A percentile compares a stretch with the other conserved stretches of the same genome.
These are phyloP conservation scores for Magnusiomyces fungicola DNA, from an alignment of 1,139 yeast species.

Conservation along the genomic window DNA sequence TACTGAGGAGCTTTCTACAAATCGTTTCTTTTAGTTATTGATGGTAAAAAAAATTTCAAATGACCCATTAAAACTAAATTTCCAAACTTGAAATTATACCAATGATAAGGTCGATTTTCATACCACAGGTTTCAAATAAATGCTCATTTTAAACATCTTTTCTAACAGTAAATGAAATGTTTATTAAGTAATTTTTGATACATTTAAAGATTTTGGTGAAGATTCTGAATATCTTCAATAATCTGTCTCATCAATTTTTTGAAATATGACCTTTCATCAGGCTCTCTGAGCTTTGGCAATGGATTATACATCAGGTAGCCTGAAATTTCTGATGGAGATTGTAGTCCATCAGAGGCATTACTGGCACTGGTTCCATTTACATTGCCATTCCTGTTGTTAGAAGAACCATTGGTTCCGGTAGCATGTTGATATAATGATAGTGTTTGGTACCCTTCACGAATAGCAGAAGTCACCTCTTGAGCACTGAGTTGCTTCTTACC, in stretches of 20 bases:
- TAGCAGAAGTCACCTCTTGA: conserved; percentile 23
- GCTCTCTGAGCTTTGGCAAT: conserved; percentile 24
- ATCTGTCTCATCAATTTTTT: conserved; percentile 24
- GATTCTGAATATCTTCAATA: conserved; percentile 21
- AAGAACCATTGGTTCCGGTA: too few relatives aligned
- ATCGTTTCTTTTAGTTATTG: too few relatives aligned
- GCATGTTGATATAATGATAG: conserved; percentile 23
- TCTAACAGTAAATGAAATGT: too few relatives aligned
- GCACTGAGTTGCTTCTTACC: conserved; percentile 17
- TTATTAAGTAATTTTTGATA: too few relatives aligned
- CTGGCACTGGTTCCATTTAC: background rate
- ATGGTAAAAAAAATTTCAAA: too few relatives aligned
- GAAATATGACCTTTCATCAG: conserved; percentile 24
- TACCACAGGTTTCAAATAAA: too few relatives aligned
- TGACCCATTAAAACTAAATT: too few relatives aligned
- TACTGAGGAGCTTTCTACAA: too few relatives aligned
- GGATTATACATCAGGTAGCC: conserved; percentile 20
- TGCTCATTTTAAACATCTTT: too few relatives aligned
- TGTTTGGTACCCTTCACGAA: conserved; percentile 27
- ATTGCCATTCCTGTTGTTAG: conserved; percentile 9
- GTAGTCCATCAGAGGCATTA: background rate
- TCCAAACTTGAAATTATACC: too few relatives aligned
- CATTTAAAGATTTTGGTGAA: conserved; percentile 4
- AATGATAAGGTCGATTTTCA: too few relatives aligned
- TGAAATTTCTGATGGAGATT: conserved; percentile 5